These are phyloP conservation scores for Colletotrichum falcatum DNA, from an alignment of 2,329 filamentous ascomycete species.

Conservation along the genomic window DNA sequence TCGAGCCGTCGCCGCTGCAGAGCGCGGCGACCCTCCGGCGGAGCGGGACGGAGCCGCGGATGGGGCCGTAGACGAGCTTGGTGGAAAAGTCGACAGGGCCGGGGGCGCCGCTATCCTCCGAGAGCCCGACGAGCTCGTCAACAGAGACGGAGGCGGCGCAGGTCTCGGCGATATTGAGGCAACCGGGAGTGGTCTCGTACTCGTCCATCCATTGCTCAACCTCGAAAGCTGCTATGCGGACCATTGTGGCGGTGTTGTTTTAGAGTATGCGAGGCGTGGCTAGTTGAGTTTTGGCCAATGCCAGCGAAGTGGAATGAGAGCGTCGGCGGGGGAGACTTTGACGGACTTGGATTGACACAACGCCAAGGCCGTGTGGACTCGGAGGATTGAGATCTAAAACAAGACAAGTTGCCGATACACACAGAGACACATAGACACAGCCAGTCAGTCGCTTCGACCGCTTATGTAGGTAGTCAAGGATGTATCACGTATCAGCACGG, in stretches of 20 bases:
- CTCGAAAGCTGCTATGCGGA: slow-evolving; percentile 60
- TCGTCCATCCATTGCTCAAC: slow-evolving; percentile 80
- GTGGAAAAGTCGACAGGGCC: slow-evolving; percentile 61
- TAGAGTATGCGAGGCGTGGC: not conserved
- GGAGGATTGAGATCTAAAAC: slow-evolving; percentile 23
- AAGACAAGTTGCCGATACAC: slow-evolving; percentile 14
- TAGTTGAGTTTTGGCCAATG: not conserved
- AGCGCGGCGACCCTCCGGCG: slow-evolving; percentile 73
- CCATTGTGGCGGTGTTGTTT: slow-evolving; percentile 46
- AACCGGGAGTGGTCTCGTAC: slow-evolving; percentile 66
- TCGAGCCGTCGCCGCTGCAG: slow-evolving; percentile 66
- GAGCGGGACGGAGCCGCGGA: slow-evolving; percentile 74
- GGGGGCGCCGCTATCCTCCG: slow-evolving; percentile 61
- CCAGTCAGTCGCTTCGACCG: slow-evolving; percentile 16
- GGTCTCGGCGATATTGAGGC: slow-evolving; percentile 82
- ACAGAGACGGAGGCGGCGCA: slow-evolving; percentile 82
- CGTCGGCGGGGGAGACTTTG: not conserved
- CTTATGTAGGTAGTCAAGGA: not conserved
- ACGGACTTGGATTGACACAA: slow-evolving; percentile 23
- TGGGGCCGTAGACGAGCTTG: slow-evolving; percentile 79
- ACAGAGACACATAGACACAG: not conserved
- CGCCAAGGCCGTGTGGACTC: slow-evolving; percentile 24
- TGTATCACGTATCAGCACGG: slow-evolving; percentile 9
- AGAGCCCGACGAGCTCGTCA: slow-evolving; percentile 72
- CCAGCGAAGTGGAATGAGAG: not conserved